phyloP scores from a whole-genome alignment of 441 rosid species.

The Jatropha podagrica region DNA sequence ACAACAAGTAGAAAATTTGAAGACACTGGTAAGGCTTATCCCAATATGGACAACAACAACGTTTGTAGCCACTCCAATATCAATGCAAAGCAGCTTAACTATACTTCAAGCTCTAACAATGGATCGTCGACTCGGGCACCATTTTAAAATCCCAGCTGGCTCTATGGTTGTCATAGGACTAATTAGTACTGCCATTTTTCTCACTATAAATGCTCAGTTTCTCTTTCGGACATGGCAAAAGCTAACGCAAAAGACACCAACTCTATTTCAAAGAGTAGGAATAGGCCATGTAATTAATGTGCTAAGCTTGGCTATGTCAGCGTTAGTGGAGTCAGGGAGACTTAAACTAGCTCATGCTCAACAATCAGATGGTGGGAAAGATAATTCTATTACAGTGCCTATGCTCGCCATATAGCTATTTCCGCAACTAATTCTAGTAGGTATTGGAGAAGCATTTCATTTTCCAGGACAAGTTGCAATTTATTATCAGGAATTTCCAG shows the following conservation, averaged over 20 bases:
- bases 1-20: constrained; percentile 43
- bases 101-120: constrained; percentile 36
- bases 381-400: constrained; percentile 25
- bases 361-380: background rate
- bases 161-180: constrained; percentile 22
- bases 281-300: constrained; percentile 50
- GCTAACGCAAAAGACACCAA: constrained; percentile 26
- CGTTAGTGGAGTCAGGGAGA: constrained; percentile 50
- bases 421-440: constrained; percentile 49
- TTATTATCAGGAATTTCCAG: constrained; percentile 64
- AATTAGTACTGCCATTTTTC: constrained; percentile 16
- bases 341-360: constrained; percentile 28
- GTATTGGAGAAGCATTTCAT: constrained; percentile 57
- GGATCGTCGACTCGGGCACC: constrained; percentile 29
- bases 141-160: constrained; percentile 31
- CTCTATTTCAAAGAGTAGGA: constrained; percentile 49
- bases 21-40: constrained; percentile 28
- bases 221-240: constrained; percentile 20
- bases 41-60: constrained; percentile 19
- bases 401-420: constrained; percentile 53
- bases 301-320: constrained; percentile 45
- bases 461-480: constrained; percentile 54
- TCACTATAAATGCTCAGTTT: constrained; percentile 27
- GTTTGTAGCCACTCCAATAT: constrained; percentile 15
- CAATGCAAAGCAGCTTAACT: constrained; percentile 23